Percentiles rank a stretch among this genome's conserved stretches.
phyloP scores from a whole-genome alignment of 1,284 basidiomycete species.

The Pseudozyma sp. region DNA sequence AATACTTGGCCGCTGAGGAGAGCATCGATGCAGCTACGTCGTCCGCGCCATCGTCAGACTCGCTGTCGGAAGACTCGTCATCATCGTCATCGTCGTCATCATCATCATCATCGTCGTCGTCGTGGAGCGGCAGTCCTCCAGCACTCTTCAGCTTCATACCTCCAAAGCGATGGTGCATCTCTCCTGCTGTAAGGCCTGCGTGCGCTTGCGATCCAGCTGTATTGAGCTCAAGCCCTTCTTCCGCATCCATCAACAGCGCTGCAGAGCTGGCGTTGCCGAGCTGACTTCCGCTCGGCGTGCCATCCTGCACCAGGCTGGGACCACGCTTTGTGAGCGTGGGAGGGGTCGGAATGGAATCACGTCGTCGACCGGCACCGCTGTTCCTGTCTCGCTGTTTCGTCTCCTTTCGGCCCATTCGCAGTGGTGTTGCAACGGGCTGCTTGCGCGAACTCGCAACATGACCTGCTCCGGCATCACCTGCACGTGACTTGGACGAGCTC shows the following conservation, averaged over 20 bases:
- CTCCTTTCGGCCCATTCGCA: conserved; percentile 45
- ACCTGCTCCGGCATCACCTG: background rate
- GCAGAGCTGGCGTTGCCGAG: conserved; percentile 46
- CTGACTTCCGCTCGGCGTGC: conserved; percentile 28
- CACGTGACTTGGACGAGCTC: conserved; percentile 28
- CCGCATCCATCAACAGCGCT: conserved; percentile 57
- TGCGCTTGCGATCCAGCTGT: conserved; percentile 8
- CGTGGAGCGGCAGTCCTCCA: conserved; percentile 23
- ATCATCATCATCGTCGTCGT: conserved; percentile 32
- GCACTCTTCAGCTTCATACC: conserved; percentile 22
- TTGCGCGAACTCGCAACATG: conserved; percentile 23
- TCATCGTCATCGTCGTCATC: conserved; percentile 56
- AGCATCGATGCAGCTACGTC: conserved; percentile 36
- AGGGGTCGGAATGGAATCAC: conserved; percentile 65
- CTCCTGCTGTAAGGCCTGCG: conserved; percentile 11
- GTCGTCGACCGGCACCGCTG: conserved; percentile 29
- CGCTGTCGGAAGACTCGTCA: conserved; percentile 44
- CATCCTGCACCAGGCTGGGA: conserved; percentile 20
- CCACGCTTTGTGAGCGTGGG: conserved; percentile 61
- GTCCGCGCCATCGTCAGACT: conserved; percentile 40
- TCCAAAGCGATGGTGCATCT: conserved; percentile 27
- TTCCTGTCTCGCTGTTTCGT: conserved; percentile 31
- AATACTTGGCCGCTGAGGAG: conserved; percentile 43
- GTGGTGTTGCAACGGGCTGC: conserved; percentile 56
- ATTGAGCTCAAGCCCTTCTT: conserved; percentile 48